phyloP scores from a whole-genome alignment of 2,329 filamentous ascomycete genomes.

The Penicillium sp. region DNA sequence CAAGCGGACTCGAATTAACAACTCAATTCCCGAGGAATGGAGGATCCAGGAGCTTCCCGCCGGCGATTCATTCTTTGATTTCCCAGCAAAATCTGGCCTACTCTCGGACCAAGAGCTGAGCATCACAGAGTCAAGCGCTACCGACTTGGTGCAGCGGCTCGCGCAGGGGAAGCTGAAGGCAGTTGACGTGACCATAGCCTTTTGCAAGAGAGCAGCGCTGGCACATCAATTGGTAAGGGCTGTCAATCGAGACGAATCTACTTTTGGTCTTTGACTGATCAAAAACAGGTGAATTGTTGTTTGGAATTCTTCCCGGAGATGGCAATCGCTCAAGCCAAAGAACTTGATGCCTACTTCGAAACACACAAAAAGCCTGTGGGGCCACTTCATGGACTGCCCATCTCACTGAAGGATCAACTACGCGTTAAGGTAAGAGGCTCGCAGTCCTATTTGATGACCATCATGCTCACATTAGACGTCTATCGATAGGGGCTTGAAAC shows the following conservation, averaged over 20 bases:
- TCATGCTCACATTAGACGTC: neutral
- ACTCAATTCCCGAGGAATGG: constrained; percentile 13
- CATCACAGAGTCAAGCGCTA: constrained; percentile 10
- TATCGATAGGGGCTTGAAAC: constrained; percentile 18
- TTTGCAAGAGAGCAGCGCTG: constrained; percentile 25
- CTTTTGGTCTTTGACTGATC: neutral
- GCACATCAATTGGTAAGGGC: constrained; percentile 22
- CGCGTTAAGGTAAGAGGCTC: constrained; percentile 18
- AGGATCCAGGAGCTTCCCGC: constrained; percentile 6
- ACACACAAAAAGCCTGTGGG: constrained; percentile 54
- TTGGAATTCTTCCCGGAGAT: constrained; percentile 51
- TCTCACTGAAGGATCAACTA: constrained; percentile 71
- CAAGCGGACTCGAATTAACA: constrained; percentile 11
- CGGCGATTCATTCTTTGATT: constrained; percentile 6
- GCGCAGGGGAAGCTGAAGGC: constrained; percentile 19
- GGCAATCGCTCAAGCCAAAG: constrained; percentile 52
- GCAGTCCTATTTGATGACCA: neutral
- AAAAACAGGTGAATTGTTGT: constrained; percentile 18
- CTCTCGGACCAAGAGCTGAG: constrained; percentile 6
- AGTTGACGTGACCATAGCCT: constrained; percentile 25
- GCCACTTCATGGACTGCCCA: constrained; percentile 62
- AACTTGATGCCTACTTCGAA: constrained; percentile 53
- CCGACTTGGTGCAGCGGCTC: constrained; percentile 11
- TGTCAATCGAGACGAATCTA: neutral
- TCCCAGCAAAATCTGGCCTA: constrained; percentile 8